Evolutionary conservation across 352 stramenopile species (phyloP), one percentile per base, ranked within the genome.

Genomic region (Albugo candida): DNA sequence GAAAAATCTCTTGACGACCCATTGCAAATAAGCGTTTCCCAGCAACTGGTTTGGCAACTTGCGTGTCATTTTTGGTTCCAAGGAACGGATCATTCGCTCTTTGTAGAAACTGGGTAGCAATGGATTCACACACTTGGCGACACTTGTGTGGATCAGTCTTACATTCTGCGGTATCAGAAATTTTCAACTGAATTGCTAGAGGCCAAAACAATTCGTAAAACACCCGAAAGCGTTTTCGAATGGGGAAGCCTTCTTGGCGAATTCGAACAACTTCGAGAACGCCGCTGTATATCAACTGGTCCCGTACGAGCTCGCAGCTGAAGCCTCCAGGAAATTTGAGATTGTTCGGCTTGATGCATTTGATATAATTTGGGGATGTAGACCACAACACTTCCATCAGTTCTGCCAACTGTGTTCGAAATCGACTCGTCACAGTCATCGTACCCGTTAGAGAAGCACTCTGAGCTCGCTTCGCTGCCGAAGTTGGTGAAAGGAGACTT

Each of bases 291-390:
- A 84, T 58, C 1, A 96, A 65, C 47, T 96, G 86, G 27, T 95
- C 83, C 14, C 88, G 70, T 12, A 93, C 82, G 10, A 88, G 55
- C 20, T 91, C 60, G 24, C 81, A 81, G 52, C 92, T 88, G 48
- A 95, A 94, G 11, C 79, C 62, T 36, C 85, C 72, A 0, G 83
- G 68, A 39, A 93, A 88, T 54, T 96, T 97, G 14, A 91, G 53
- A 43, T 84, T 93, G 65, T 97, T 97, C 5, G 88, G 88, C 63
- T 97, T 96, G 60, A 97, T 93, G 50, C 86, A 96, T 53, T 94
- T 89, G 56, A 97, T 87, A 55, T 96, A 97, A 36, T 87, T 86
- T 5, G 84, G 83, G n/a, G 83, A 83, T 40, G 86, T 96, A 36
- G 60, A 63, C 60, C 67, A 76, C 11, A 94, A 51, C 31, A 88